A percentile compares a stretch with the other conserved stretches of the same genome.
Evolutionary conservation across 2,329 filamentous ascomycete species (phyloP).

Genomic region (Fusarium torreyae): DNA sequence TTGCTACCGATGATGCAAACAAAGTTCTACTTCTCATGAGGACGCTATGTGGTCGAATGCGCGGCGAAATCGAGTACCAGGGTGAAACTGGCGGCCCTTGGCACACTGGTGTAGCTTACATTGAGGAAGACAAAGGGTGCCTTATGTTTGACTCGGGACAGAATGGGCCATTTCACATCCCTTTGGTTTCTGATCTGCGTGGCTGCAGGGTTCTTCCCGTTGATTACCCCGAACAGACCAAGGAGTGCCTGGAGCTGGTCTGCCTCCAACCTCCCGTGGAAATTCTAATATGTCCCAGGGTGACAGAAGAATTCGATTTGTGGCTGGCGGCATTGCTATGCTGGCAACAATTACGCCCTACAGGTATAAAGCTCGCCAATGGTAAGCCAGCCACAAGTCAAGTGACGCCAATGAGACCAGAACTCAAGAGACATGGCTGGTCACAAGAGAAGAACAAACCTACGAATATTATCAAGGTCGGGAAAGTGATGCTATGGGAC

Average conservation of each 20-base stretch:
- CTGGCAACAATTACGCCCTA: conserved; percentile 82
- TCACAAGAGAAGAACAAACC: conserved; percentile 54
- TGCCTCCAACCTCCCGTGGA: conserved; percentile 70
- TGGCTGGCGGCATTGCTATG: conserved; percentile 87
- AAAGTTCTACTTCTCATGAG: conserved; percentile 84
- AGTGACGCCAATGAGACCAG: conserved; percentile 57
- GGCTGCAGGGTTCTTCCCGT: conserved; percentile 78
- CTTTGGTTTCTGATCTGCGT: conserved; percentile 80
- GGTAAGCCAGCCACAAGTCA: conserved; percentile 55
- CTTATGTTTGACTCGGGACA: conserved; percentile 82
- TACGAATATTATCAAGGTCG: conserved; percentile 92
- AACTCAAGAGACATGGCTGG: conserved; percentile 60
- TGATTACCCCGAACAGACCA: conserved; percentile 61
- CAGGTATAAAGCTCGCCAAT: conserved; percentile 68
- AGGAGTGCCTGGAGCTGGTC: conserved; percentile 68
- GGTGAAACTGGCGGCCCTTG: conserved; percentile 73
- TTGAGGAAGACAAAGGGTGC: conserved; percentile 81
- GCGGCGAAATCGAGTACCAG: conserved; percentile 82
- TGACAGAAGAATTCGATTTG: conserved; percentile 77
- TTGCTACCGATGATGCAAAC: conserved; percentile 77
- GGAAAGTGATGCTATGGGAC: conserved; percentile 92
- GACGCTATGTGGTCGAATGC: conserved; percentile 83
- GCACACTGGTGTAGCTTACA: conserved; percentile 81
- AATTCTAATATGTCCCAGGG: conserved; percentile 75
- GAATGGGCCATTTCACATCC: conserved; percentile 74